Evolutionary conservation across 257 asterid genomes (phyloP).

Genomic region (Solanum microdontum): DNA sequence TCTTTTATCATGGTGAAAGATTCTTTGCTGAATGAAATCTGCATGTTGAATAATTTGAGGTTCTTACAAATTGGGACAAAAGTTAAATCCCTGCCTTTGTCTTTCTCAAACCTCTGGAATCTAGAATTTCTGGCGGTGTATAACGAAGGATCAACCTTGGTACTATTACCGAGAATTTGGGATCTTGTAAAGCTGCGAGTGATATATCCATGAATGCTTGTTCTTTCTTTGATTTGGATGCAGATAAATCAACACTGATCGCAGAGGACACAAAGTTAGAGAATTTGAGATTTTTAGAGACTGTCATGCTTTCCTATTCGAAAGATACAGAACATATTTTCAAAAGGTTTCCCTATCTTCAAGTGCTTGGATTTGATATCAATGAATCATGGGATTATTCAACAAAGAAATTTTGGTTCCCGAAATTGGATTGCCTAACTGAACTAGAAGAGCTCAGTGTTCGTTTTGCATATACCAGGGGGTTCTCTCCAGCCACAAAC

Average conservation of each 20-base stretch:
- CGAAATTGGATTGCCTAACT: background rate
- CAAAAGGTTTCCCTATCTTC: background rate
- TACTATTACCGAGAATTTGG: background rate
- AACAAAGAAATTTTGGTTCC: background rate
- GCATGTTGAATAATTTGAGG: background rate
- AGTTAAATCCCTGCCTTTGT: background rate
- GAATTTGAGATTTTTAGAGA: background rate
- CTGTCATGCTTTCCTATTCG: background rate
- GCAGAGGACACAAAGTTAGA: background rate
- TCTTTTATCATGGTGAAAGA: background rate
- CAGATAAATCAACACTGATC: background rate
- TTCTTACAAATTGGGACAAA: background rate
- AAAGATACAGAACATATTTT: background rate
- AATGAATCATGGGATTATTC: background rate
- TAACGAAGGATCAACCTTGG: background rate
- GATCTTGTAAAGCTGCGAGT: background rate
- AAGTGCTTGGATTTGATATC: accelerated
- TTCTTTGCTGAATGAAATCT: background rate
- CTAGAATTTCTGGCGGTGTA: background rate
- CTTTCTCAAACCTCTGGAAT: background rate
- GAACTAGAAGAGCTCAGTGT: background rate
- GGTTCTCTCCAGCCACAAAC: background rate
- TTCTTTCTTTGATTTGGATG: background rate
- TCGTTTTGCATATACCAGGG: background rate
- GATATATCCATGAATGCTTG: background rate